Evolutionary conservation across 139 green algal species (phyloP).

Genomic region (Coccomyxa sp.): DNA sequence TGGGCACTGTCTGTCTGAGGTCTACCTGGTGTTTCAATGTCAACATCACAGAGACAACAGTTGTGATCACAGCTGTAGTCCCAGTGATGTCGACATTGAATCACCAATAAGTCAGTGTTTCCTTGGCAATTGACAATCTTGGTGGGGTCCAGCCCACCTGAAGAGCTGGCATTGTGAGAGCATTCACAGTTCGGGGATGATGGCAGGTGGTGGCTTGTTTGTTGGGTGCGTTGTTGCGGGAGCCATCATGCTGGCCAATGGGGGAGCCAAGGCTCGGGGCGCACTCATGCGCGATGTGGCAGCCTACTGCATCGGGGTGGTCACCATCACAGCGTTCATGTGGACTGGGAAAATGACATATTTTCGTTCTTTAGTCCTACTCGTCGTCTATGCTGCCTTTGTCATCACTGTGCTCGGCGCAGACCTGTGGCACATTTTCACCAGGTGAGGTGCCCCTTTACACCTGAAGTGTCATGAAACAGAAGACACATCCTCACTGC

Average conservation of each 20-base stretch:
- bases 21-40: no score
- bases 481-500: no score
- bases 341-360: slow-evolving; percentile 6
- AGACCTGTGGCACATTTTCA: slow-evolving; percentile 18
- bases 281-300: slow-evolving; percentile 77
- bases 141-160: no score
- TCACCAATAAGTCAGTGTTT: no score
- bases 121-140: no score
- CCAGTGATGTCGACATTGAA: no score
- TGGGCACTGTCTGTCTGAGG: no score
- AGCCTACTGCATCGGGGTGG: slow-evolving; percentile 44
- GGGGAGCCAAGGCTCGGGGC: slow-evolving; percentile 53
- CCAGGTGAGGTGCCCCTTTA: background rate
- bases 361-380: background rate
- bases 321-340: slow-evolving; percentile 18
- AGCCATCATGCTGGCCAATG: slow-evolving; percentile 38
- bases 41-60: no score
- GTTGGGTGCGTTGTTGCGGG: slow-evolving; percentile 65
- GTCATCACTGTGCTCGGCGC: slow-evolving; percentile 42
- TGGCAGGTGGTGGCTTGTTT: slow-evolving; percentile 74
- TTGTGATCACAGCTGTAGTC: no score
- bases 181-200: background rate
- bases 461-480: no score
- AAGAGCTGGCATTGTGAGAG: no score
- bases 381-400: slow-evolving; percentile 16